Evolutionary conservation across 768 basidiomycete genomes (phyloP), one percentile per base, ranked within the genome.

Genomic region (Suillus alpinus): DNA sequence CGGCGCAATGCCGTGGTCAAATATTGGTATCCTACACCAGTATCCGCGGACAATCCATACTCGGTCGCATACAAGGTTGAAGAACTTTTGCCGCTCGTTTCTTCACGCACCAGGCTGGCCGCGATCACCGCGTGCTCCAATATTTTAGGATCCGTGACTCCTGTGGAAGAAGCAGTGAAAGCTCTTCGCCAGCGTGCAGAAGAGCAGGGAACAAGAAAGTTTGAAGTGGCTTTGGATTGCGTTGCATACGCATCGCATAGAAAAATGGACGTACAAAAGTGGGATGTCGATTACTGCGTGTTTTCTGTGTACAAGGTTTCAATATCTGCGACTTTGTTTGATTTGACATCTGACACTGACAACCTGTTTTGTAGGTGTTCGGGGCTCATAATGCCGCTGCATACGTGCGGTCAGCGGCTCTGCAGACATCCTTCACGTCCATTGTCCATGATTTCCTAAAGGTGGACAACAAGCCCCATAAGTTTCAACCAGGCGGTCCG

Each of bases 241-340:
- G 91, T 92, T 2, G 89, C 89, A 2, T 92, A 88, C 66, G 88
- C 88, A 4, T 89, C 90, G 0, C 89, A 92, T 67, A 78, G 87
- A 16, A 72, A 74, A 59, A 84, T 92, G 32, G 86, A 92, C 65
- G 90, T 91, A 12, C 82, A 80, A 61, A 84, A 81, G 52, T 92
- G 90, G 91, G 89, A 91, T 58, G 79, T 91, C 43, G 89, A 94
- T 64, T 91, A 84, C 68, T 82, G 80, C 52, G 83, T 85, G 56
- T 86, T 91, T 70, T 85, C 89, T 0, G 81, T 86, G 65, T 92
- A 92, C 78, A 93, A 92, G 83, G 91, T 87, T 50, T 39, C 6
- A 34, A 10, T 46, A 50, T 39, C 23, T 10, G 37, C 34, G 20
- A n/a, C 56, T 61, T 31, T 26, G 32, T 23, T n/a, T 5, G 31